phyloP scores from a whole-genome alignment of 441 rosid genomes.

The Arabidopsis lyrata region DNA sequence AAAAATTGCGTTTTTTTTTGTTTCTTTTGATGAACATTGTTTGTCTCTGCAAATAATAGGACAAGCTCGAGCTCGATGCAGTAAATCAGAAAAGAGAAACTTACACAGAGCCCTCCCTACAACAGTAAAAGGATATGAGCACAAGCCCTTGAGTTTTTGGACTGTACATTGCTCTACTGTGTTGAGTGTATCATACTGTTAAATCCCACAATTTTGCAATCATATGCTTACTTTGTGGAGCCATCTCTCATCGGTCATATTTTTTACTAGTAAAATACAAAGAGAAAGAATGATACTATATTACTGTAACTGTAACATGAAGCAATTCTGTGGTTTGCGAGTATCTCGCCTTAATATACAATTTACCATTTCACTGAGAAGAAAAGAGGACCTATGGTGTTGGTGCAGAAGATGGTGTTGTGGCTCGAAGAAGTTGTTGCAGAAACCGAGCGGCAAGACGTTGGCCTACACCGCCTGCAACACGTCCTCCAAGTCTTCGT shows the following conservation, averaged over 20 bases:
- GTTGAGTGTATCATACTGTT: not conserved
- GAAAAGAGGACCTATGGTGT: constrained; percentile 38
- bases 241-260: constrained; percentile 9
- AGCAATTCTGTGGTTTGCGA: constrained; percentile 44
- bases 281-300: constrained; percentile 43
- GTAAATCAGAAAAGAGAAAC: not conserved
- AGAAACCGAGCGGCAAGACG: constrained; percentile 91
- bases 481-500: constrained; percentile 73
- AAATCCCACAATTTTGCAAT: constrained; percentile 6
- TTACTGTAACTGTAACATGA: constrained; percentile 39
- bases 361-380: constrained; percentile 30
- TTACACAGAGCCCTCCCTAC: not conserved
- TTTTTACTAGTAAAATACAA: constrained; percentile 3
- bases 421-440: constrained; percentile 79
- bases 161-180: not conserved
- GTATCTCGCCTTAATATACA: constrained; percentile 40
- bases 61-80: not conserved
- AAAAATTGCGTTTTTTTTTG: not conserved
- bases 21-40: not conserved
- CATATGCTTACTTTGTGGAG: not conserved
- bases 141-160: not conserved
- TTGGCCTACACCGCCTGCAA: constrained; percentile 79
- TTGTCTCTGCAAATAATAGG: not conserved
- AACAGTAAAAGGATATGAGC: not conserved
- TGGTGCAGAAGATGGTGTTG: constrained; percentile 62